Evolutionary conservation across 2,329 filamentous ascomycete species (phyloP), one percentile per base, ranked within the genome.

Genomic region (Aspergillus viridinutans): DNA sequence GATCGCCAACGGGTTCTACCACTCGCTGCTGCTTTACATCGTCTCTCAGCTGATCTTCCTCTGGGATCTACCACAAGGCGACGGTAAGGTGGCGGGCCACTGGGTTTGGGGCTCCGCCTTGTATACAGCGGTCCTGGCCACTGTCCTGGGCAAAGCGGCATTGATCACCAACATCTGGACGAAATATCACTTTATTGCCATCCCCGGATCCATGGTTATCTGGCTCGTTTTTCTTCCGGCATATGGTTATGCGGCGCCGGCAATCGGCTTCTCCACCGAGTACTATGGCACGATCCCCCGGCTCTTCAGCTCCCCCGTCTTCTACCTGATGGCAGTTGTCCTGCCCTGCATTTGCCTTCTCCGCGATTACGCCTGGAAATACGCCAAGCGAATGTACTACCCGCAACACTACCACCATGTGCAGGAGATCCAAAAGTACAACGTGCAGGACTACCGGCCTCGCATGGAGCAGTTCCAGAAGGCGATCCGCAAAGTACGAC

Each of bases 381-480:
- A 97, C 67, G 87, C 85, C 60, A 97, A 96, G 81, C 85, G 94
- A 63, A 97, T 99, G 92, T 99, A 97, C 78, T 88, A 87, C 65
- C 94, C 94, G 23, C 90, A 97, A 76, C 87, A 90, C 47, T 99
- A 99, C 70, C 94, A 99, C 68, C 94, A 99, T 74, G 94, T 99
- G 62, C 94, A 99, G 76, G 94, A 99, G 79, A 99, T 99, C 66
- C 94, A 99, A 76, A 99, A 99, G 78, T 99, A 97, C 79, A 99
- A 99, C 69, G 96, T 99, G 59, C 94, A 99, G 78, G 94, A 99
- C 78, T 99, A 99, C 76, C 83, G 94, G 70, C 94, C 94, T 60
- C 87, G 94, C 70, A 99, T 99, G 94, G 94, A 99, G 71, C 94
- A 99, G 77, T 99, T 99, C 81, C 94, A 99, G 78, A 99, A 99